Base-by-base conservation (phyloP, 345 rosid genomes). In the Carallia brachiata region DNA sequence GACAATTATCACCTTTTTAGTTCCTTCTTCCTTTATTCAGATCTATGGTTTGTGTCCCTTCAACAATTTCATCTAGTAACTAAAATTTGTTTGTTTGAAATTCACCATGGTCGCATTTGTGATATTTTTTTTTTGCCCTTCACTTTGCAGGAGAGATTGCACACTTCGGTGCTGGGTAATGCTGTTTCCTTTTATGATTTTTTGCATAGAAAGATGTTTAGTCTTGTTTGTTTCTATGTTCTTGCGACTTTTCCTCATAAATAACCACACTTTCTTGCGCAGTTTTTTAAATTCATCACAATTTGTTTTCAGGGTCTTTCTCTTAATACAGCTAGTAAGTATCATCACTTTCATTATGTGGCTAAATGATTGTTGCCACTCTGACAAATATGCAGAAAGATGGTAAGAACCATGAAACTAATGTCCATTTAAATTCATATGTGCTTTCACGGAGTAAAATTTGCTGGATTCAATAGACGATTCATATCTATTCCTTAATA, bases 161-260 rank as follows among this genome's bases (percentile, higher is more conserved):
- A 18, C 98, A 88, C 87, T 94, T 94, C 82, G 98, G 98, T 75
- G 98, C 98, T 71, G 97, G 98, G 97, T 94, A 93, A 73, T 15
- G 39, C 56, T 59, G 65, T 48, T 70, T 44, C 50, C 50, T 44
- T 12, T 12, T 12, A 3, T 44, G 50, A 17, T 44, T 13, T 15
- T 12, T 44, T 32, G 34, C 34, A 32, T 32, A 32, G 34, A 15
- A 10, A 44, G 16, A 44, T 12, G 17, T 12, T 44, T 15, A 44
- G 50, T 56, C 34, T 27, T 56, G 12, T 27, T 27, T 27, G 10
- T 8, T 6, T 56, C 27, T 27, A 19, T 23, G 32, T 19, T 27
- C 6, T 23, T 56, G 28, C 28, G 17, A 12, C 17, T 44, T 44
- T 40, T 15, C 50, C 50, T 44, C 12, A 16, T 12, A 44, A 44